Base-by-base conservation (phyloP, 2,329 filamentous ascomycete species). In the Calonectria pteridis region DNA sequence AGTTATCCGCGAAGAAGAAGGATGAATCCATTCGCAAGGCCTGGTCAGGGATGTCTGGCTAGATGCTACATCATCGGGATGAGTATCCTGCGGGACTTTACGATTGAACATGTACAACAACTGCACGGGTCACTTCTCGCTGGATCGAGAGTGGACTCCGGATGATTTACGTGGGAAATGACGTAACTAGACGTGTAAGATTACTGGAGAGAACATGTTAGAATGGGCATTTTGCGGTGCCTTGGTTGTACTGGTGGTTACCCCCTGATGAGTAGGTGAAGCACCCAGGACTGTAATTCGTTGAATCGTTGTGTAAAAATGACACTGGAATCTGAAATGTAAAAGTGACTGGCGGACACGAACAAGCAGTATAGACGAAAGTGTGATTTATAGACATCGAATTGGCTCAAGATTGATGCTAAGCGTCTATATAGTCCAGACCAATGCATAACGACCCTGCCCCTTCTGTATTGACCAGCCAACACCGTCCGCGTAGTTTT, bases 361-460 rank as follows among this genome's bases (percentile, higher is more conserved):
- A 18, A 31, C 29, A 31, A 29, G 7, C 18, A n/a, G 16, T 5
- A 46, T n/a, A 62, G 14, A 10, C 18, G 9, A 23, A 23, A 28
- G 37, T n/a, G 20, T 46, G 46, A 64, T 49, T 31, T 64, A 33
- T 64, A 64, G 51, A 74, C 40, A 73, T 69, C 62, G 69, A 72
- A 67, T 73, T 74, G 72, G 59, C 66, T 53, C 62, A 72, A 75
- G 69, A 40, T 77, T 69, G 74, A 73, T 79, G 69, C 33, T 67
- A 72, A 69, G 72, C 70, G 65, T 64, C 72, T 79, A 73, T 50
- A 70, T 62, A 73, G 72, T 67, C 53, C 71, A 76, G 63, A 62
- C 67, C 43, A 72, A 77, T 69, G 50, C 26, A 72, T 74, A 75
- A 71, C 31, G 65, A 75, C 65, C 62, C 71, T 66, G 50, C 51